A percentile compares a stretch with the other conserved stretches of the same genome.
These are phyloP conservation scores for Anethum foeniculum DNA, from an alignment of 140 eudicot species.

Conservation along the genomic window DNA sequence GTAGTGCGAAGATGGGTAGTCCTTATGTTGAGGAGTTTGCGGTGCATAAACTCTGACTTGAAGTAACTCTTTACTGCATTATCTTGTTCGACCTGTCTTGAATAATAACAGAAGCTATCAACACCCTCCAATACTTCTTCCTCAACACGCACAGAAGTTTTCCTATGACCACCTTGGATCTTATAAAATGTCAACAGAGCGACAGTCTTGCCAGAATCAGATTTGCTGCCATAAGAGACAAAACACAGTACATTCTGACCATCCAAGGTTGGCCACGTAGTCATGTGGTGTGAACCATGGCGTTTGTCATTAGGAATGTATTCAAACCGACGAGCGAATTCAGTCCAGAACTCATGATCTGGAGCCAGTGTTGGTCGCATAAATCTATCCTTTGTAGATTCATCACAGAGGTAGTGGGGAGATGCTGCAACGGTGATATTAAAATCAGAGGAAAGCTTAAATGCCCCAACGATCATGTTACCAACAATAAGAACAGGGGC, in stretches of 20 bases:
- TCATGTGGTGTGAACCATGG: background rate
- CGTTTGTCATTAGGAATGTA: background rate
- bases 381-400: background rate
- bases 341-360: background rate
- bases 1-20: background rate
- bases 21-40: background rate
- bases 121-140: background rate
- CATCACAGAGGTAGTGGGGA: background rate
- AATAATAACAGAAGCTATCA: background rate
- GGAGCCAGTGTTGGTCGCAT: background rate
- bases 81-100: background rate
- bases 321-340: background rate
- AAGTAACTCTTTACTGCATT: background rate
- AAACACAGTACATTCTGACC: background rate
- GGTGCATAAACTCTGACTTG: background rate
- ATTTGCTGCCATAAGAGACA: background rate
- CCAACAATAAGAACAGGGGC: background rate
- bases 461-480: background rate
- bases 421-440: background rate
- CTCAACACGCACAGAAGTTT: background rate
- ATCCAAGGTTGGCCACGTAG: background rate
- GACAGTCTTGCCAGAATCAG: background rate
- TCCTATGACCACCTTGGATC: background rate
- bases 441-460: background rate
- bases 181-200: background rate